Percentiles rank a stretch among this genome's conserved stretches.
These are phyloP conservation scores for Mycena crocata DNA, from an alignment of 768 basidiomycete genomes.

Conservation along the genomic window DNA sequence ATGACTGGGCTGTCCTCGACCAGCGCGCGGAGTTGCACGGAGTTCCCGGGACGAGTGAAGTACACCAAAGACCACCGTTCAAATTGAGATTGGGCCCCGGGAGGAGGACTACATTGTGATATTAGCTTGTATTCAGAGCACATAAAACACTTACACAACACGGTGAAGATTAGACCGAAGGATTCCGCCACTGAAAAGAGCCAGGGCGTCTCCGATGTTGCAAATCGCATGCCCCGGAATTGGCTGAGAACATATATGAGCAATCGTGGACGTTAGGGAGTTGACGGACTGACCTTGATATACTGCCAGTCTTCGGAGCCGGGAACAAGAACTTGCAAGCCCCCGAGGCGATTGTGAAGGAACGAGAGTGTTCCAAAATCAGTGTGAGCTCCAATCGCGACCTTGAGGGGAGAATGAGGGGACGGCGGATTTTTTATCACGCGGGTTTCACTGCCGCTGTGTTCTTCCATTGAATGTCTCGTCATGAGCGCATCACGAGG, in stretches of 20 bases:
- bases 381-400: conserved; percentile 66
- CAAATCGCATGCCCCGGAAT: conserved; percentile 68
- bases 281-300: too few relatives aligned
- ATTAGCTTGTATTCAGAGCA: conserved; percentile 9
- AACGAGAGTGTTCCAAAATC: conserved; percentile 83
- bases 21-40: conserved; percentile 61
- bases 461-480: conserved; percentile 57
- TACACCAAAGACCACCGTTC: conserved; percentile 78
- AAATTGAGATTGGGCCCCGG: conserved; percentile 61
- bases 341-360: conserved; percentile 77
- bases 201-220: conserved; percentile 72
- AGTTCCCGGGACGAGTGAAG: conserved; percentile 73
- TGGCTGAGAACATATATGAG: conserved; percentile 48
- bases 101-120: conserved; percentile 60
- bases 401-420: conserved; percentile 39
- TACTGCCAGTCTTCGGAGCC: conserved; percentile 75
- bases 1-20: conserved; percentile 63
- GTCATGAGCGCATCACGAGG: conserved; percentile 58
- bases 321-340: conserved; percentile 75
- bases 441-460: conserved; percentile 69
- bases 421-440: conserved; percentile 62
- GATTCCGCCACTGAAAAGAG: conserved; percentile 72
- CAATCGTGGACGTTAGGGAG: too few relatives aligned
- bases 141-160: background rate
- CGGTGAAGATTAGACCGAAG: conserved; percentile 64